phyloP scores from a whole-genome alignment of 768 basidiomycete genomes.

The Lactifluus volemus region DNA sequence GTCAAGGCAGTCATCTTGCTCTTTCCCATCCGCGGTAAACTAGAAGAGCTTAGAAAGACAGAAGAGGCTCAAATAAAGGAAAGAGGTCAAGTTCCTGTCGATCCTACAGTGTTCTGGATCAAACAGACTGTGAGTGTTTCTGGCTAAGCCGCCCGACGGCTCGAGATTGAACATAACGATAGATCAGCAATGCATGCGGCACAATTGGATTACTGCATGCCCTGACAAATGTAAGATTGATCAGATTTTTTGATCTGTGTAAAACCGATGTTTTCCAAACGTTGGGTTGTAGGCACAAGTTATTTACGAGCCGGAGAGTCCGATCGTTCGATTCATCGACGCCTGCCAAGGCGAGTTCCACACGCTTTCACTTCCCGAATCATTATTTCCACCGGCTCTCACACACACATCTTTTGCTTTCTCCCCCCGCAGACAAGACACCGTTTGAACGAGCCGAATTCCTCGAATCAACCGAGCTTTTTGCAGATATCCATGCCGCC shows the following conservation, averaged over 20 bases:
- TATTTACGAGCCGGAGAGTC: conserved; percentile 44
- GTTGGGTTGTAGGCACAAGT: conserved; percentile 33
- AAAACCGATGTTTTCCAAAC: conserved; percentile 28
- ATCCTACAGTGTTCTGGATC: conserved; percentile 73
- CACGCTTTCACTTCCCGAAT: neutral
- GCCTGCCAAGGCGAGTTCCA: conserved; percentile 43
- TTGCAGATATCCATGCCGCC: conserved; percentile 67
- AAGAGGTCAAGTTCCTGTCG: conserved; percentile 40
- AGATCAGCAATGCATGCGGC: conserved; percentile 29
- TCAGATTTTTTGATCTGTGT: neutral
- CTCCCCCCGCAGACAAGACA: conserved; percentile 40
- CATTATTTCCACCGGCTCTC: neutral
- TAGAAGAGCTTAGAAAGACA: conserved; percentile 41
- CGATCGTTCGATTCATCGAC: conserved; percentile 59
- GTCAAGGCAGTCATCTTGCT: conserved; percentile 80
- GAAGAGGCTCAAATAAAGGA: conserved; percentile 52
- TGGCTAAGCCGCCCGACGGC: neutral
- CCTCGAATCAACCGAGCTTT: conserved; percentile 68
- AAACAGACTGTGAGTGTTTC: conserved; percentile 67
- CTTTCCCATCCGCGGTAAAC: conserved; percentile 58
- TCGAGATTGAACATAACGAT: neutral
- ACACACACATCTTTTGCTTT: neutral
- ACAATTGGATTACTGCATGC: conserved; percentile 30
- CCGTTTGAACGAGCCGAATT: conserved; percentile 66
- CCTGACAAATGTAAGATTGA: conserved; percentile 58